Conservation (phyloP, 139 green algal species). For the Closterium sp. region DNA sequence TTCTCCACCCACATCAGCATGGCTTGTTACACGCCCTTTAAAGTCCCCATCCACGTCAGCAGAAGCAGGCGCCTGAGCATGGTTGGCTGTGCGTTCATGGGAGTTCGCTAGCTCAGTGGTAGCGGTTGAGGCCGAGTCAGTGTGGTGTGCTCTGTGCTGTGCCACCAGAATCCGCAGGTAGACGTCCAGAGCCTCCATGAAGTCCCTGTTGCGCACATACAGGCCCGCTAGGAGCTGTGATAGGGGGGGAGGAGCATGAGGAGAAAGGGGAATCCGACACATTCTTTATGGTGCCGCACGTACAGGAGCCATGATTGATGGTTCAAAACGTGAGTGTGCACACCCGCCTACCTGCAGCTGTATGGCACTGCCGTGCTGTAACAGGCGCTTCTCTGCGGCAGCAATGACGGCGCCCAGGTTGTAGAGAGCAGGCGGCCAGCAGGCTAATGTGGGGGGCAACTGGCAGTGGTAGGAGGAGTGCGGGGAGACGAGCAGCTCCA, state of each 20-base stretch:
- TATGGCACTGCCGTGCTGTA: neutral
- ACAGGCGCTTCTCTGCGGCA: neutral
- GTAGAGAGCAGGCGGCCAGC: neutral
- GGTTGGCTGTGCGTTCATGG: too few relatives aligned
- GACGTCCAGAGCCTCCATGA: constrained; percentile 72
- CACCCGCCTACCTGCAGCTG: neutral
- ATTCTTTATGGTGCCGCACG: too few relatives aligned
- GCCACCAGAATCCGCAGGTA: constrained; percentile 62
- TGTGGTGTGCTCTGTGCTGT: neutral
- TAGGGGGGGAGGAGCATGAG: neutral
- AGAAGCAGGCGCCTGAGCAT: too few relatives aligned
- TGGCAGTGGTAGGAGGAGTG: neutral
- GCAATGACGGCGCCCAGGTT: neutral
- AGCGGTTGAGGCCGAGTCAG: neutral
- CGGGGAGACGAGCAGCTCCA: neutral
- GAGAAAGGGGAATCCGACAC: too few relatives aligned
- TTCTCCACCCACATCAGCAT: neutral
- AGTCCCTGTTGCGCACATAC: constrained; percentile 73
- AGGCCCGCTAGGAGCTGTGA: constrained; percentile 71
- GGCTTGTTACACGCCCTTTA: neutral
- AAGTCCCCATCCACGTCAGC: neutral
- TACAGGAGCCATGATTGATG: too few relatives aligned
- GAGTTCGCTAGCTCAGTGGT: too few relatives aligned
- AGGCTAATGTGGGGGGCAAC: neutral
- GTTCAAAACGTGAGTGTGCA: too few relatives aligned